Conservation (phyloP, 2,329 filamentous ascomycete genomes). For the Elsinoe batatas region DNA sequence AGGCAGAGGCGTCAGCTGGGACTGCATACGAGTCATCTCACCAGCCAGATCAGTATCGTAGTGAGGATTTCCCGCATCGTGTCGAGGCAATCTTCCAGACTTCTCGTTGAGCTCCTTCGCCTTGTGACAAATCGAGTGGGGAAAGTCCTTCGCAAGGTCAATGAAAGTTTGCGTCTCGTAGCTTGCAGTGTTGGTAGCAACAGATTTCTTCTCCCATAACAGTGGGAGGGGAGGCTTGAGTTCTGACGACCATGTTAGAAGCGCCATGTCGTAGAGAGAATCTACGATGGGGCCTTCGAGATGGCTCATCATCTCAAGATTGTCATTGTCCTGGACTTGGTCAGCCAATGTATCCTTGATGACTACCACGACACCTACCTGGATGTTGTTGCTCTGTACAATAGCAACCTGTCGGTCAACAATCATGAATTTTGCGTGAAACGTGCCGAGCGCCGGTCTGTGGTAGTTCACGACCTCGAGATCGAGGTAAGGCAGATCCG, state of each 20-base stretch:
- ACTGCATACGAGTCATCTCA: constrained; percentile 55
- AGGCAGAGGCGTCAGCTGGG: constrained; percentile 40
- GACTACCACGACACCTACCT: constrained; percentile 21
- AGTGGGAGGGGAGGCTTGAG: constrained; percentile 51
- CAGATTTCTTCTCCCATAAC: constrained; percentile 19
- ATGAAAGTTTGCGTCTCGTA: constrained; percentile 26
- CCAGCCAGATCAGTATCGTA: constrained; percentile 53
- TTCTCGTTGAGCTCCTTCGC: constrained; percentile 8
- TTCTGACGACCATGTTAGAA: constrained; percentile 60
- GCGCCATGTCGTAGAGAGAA: constrained; percentile 61
- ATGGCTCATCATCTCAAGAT: constrained; percentile 71
- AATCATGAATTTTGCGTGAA: constrained; percentile 69
- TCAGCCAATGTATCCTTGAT: not conserved
- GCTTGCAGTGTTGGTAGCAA: constrained; percentile 18
- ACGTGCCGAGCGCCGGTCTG: constrained; percentile 58
- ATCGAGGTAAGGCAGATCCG: constrained; percentile 62
- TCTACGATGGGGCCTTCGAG: constrained; percentile 69
- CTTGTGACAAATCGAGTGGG: not conserved
- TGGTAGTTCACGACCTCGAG: constrained; percentile 67
- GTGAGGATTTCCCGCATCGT: constrained; percentile 49
- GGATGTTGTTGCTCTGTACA: constrained; percentile 69
- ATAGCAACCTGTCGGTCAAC: constrained; percentile 62
- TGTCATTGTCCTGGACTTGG: constrained; percentile 47
- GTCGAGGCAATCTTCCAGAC: constrained; percentile 39
- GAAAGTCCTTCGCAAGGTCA: constrained; percentile 15